Evolutionary conservation across 1,139 yeast species (phyloP), one percentile per base, ranked within the genome.

Genomic region (Yamadazyma taylorii): DNA sequence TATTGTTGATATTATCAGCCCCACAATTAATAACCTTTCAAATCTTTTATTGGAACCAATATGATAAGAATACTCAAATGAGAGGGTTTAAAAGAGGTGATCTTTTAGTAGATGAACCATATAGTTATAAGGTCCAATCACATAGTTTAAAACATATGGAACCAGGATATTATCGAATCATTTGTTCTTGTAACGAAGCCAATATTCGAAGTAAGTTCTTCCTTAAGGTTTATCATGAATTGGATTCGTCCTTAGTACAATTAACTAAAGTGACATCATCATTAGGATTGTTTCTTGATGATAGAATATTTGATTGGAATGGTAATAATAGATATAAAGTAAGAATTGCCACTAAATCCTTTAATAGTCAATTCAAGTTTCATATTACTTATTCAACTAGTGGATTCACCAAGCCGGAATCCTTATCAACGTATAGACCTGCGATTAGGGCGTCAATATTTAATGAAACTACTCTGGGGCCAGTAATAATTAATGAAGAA

Each of bases 391-490:
- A 58, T 39, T 46, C 41, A 19, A 48, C 48, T 35, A 38, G 40
- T 5, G 36, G 42, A 0, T 44, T 41, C 43, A 47, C 37, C 16
- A 55, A 44, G 48, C 60, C 45, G 39, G 61, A 53, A 39, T 51
- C 42, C 3, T 40, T 45, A 11, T 48, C 58, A 2, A 58, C 52
- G 30, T 69, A 70, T 43, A 50, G 71, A 32, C 76, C 76, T 1
- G 60, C 61, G 1, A 49, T 69, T 11, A 44, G 81, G 37, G 79
- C 69, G 0, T 72, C 77, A 7, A 44, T 76, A 3, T 75, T 75
- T 47, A 53, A 60, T 35, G 52, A 55, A 8, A 47, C 30, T 27
- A 61, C 51, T 24, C 56, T 52, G 12, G 36, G 38, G 33, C 62
- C 72, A 2, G 42, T 70, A 1, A 53, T 55, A 27, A 52, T 68